Base-by-base conservation (phyloP, 75 land plant genomes). In the Larix kaempferi region DNA sequence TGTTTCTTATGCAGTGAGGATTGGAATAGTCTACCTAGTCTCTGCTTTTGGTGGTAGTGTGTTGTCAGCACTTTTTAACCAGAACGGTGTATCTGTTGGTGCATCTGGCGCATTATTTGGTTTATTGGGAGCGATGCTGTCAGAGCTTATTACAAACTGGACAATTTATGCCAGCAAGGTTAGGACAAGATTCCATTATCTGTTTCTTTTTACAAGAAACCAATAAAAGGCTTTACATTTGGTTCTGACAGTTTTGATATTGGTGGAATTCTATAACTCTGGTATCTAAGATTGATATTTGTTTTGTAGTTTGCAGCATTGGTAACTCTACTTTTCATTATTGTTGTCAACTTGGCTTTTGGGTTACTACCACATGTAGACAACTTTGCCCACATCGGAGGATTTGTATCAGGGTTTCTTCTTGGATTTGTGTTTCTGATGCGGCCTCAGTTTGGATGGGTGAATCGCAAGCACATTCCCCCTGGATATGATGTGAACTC, bases 101-200 rank as follows among this genome's bases (percentile, higher is more conserved):
- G 99, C 99, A 55, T 96, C 98, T 56, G 99, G 99, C 74, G 99
- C 99, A 2, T 86, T 96, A 27, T 96, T 96, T 78, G 98, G 99
- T 2, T 82, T 96, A 37, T 84, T 96, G 4, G 99, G 99, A 44
- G 90, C 86, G 59, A 88, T 95, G 86, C 87, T 94, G 63, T 94
- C 99, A 13, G 99, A 96, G 81, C 91, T 96, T 57, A 86, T 96
- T 33, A 96, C 89, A 21, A 96, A 96, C 74, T 96, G 99, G 99
- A 80, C 94, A 62, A 90, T 92, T 19, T 95, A 95, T 80, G 79
- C 88, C 16, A 95, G 85, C 76, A 91, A 94, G 95, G 95, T 91
- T 69, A 41, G 73, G 41, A 21, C 49, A 22, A 41, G 52, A 39
- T 69, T 69, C 23, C 64, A 17, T 23, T 65, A 5, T 4, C 17